phyloP scores from a whole-genome alignment of 192 early-diverging fungal species.

The Tieghemiomyces parasiticus region DNA sequence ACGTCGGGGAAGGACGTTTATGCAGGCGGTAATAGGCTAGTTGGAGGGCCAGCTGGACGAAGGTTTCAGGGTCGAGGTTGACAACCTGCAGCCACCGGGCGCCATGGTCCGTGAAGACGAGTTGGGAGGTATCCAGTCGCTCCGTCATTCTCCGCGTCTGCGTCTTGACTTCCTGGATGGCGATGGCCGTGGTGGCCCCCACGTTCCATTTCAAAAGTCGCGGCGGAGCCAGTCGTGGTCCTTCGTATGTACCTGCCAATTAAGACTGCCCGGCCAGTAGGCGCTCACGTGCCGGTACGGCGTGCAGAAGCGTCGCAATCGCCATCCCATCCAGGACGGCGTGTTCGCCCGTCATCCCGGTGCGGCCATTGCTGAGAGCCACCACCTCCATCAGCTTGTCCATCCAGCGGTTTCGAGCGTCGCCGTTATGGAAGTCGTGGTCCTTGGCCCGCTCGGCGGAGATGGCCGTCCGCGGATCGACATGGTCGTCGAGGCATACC shows the following conservation, averaged over 20 bases:
- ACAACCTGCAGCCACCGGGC: slow-evolving; percentile 68
- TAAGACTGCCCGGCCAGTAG: not conserved
- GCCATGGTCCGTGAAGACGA: slow-evolving; percentile 62
- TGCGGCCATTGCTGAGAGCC: slow-evolving; percentile 63
- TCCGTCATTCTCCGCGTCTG: slow-evolving; percentile 47
- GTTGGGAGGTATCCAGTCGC: slow-evolving; percentile 53
- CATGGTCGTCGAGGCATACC: slow-evolving; percentile 65
- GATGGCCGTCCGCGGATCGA: slow-evolving; percentile 35
- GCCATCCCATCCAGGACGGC: slow-evolving; percentile 83
- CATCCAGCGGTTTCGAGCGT: slow-evolving; percentile 86
- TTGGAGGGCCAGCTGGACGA: slow-evolving; percentile 80
- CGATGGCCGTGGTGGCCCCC: slow-evolving; percentile 29
- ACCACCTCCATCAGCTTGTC: slow-evolving; percentile 89
- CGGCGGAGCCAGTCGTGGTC: slow-evolving; percentile 22
- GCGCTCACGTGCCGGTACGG: slow-evolving; percentile 15
- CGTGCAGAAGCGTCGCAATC: slow-evolving; percentile 44
- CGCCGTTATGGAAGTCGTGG: slow-evolving; percentile 63
- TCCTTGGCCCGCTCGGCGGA: slow-evolving; percentile 49
- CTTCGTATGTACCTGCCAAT: slow-evolving; percentile 1
- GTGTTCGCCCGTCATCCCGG: slow-evolving; percentile 93
- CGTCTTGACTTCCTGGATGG: slow-evolving; percentile 43
- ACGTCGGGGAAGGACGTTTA: slow-evolving; percentile 48
- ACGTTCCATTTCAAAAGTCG: slow-evolving; percentile 57
- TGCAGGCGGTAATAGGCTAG: slow-evolving; percentile 64
- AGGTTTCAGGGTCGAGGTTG: slow-evolving; percentile 76